Base-by-base conservation (phyloP, 306 rosid species). In the Trifolium dubium region DNA sequence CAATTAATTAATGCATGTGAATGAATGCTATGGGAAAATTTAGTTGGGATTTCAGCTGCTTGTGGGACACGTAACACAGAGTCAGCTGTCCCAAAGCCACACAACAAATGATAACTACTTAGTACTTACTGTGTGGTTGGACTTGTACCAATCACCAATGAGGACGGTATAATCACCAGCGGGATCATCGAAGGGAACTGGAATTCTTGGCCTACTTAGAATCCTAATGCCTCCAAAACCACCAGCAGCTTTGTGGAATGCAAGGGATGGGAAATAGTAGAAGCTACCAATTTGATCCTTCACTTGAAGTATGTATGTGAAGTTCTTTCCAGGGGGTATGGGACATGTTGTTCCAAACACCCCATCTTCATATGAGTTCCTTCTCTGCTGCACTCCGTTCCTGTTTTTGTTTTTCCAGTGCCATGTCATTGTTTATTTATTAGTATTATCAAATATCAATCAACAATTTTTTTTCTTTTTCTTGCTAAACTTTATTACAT, bases 271-370 rank as follows among this genome's bases (percentile, higher is more conserved):
- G 90, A 88, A 94, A 75, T 94, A 94, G 67, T 89, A 94, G 70
- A 86, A 92, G 76, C 99, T 94, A 62, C 99, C 99, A 64, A 94
- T 94, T 80, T 94, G 99, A 83, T 94, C 99, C 83, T 94, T 94
- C 79, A 94, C 89, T 86, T 94, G 99, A 58, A 94, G 88, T 69
- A 94, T 94, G 89, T 94, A 92, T 0, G 99, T 94, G 78, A 94
- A 92, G 80, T 94, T 94, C 82, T 67, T 81, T 44, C 99, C 88
- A 0, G 99, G 96, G 10, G 99, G 99, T 0, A 94, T 94, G 6
- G 99, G 99, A 69, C 99, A 94, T 12, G 99, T 94, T 41, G 99
- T 94, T 51, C 99, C 99, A 0, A 19, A 78, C 0, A 94, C 95
- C 5, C 99, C 97, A 67, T 94, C 99, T 82, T 89, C 96, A 12